phyloP scores from a whole-genome alignment of 176 grass and related monocot genomes.

The Carex cristatella region DNA sequence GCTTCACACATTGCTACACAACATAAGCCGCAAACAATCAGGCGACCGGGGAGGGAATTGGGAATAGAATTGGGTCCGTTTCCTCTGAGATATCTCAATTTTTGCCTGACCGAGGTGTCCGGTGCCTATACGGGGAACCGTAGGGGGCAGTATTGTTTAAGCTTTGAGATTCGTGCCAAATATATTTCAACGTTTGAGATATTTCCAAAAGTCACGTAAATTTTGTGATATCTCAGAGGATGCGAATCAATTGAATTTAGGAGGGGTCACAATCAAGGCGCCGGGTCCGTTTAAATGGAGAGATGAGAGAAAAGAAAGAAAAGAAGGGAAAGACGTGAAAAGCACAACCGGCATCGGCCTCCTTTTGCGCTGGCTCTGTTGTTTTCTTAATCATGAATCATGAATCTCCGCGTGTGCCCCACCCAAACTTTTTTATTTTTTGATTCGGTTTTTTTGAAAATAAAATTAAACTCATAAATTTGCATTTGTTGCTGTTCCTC shows the following conservation, averaged over 20 bases:
- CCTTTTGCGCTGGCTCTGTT: conserved; percentile 20
- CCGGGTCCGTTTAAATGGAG: not conserved
- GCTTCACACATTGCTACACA: not conserved
- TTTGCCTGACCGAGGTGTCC: too few species aligned
- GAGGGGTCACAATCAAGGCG: not conserved
- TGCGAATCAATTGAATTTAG: not conserved
- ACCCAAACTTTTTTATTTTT: not conserved
- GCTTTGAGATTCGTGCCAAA: too few species aligned
- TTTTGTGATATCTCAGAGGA: too few species aligned
- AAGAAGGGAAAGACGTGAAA: conserved; percentile 32
- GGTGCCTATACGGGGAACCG: too few species aligned
- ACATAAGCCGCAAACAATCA: not conserved
- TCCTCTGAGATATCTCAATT: too few species aligned
- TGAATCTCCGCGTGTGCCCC: not conserved
- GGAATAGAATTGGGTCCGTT: not conserved
- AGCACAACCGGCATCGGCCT: conserved; percentile 27
- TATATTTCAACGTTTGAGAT: too few species aligned
- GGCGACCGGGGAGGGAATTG: not conserved
- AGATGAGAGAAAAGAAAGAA: not conserved
- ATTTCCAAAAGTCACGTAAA: too few species aligned
- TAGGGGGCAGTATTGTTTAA: too few species aligned
- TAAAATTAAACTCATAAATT: too few species aligned
- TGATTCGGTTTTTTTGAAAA: too few species aligned
- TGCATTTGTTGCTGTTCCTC: too few species aligned
- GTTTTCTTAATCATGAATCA: conserved; percentile 22